A percentile compares a stretch with the other conserved stretches of the same genome.
Evolutionary conservation across 2,329 filamentous ascomycete species (phyloP).

Genomic region (Pseudopyrenochaeta lycopersici): DNA sequence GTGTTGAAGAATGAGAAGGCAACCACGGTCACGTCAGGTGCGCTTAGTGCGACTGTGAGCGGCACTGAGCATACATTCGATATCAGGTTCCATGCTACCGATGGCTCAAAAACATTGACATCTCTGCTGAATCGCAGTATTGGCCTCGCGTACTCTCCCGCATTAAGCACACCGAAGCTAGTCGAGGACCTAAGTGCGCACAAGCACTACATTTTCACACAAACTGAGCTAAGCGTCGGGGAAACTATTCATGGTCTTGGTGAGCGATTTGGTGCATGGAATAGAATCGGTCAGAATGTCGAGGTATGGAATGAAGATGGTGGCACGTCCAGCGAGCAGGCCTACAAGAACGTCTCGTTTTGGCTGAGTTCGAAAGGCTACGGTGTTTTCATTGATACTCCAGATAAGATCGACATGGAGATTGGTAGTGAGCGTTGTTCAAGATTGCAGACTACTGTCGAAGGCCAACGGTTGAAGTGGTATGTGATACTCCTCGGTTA

Average conservation of each 20-base stretch:
- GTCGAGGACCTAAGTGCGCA: constrained; percentile 60
- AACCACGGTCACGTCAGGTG: constrained; percentile 62
- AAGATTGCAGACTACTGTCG: constrained; percentile 73
- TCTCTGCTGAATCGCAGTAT: constrained; percentile 65
- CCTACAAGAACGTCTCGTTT: constrained; percentile 77
- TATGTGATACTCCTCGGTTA: constrained; percentile 11
- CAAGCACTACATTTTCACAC: constrained; percentile 57
- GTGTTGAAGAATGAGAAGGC: constrained; percentile 53
- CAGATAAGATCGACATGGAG: constrained; percentile 75
- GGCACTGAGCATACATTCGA: constrained; percentile 62
- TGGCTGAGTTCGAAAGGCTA: constrained; percentile 78
- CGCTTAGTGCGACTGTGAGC: constrained; percentile 62
- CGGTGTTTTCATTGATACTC: constrained; percentile 77
- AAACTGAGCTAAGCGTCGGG: constrained; percentile 57
- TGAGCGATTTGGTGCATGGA: constrained; percentile 79
- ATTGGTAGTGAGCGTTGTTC: constrained; percentile 78
- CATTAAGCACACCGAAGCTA: constrained; percentile 62
- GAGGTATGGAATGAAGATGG: constrained; percentile 70
- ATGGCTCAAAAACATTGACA: constrained; percentile 62
- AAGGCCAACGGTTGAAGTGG: constrained; percentile 75
- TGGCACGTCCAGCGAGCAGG: constrained; percentile 74
- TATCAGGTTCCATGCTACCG: constrained; percentile 63
- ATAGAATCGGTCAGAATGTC: constrained; percentile 77
- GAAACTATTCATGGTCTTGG: constrained; percentile 79
- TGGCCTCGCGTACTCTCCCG: constrained; percentile 65